Conservation (phyloP, 202 grass and related monocot species). For the Bolboschoenoplectus hybrid region DNA sequence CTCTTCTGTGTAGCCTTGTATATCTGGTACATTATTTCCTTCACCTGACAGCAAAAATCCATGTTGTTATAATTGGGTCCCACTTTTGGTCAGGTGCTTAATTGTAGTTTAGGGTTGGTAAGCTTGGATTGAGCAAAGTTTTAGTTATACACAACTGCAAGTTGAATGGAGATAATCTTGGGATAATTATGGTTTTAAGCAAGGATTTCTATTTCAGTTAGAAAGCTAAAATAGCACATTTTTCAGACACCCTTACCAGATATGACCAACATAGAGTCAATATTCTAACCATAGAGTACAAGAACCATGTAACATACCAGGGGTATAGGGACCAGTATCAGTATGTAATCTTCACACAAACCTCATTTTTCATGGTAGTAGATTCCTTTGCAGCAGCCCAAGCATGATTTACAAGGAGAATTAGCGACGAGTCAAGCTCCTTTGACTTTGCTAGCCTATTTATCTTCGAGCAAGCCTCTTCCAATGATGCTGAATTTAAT, state of each 20-base stretch:
- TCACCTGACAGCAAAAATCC: constrained; percentile 1
- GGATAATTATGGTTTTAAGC: neutral
- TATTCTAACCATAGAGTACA: constrained; percentile 20
- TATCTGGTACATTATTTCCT: constrained; percentile 64
- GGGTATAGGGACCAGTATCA: neutral
- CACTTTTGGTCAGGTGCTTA: neutral
- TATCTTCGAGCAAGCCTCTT: constrained; percentile 71
- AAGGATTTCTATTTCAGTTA: neutral
- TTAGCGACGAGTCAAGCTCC: constrained; percentile 83
- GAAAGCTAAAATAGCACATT: constrained; percentile 35
- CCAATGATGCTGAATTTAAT: constrained; percentile 83
- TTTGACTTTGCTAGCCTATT: constrained; percentile 75
- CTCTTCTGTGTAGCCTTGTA: constrained; percentile 78
- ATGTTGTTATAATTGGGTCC: neutral
- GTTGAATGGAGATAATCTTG: neutral
- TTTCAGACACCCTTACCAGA: neutral
- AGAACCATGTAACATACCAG: neutral
- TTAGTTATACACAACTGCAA: neutral
- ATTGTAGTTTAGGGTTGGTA: constrained; percentile 3
- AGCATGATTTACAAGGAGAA: constrained; percentile 82
- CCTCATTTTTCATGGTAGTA: constrained; percentile 73
- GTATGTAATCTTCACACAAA: constrained; percentile 45
- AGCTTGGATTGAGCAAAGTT: neutral
- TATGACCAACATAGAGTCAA: neutral
- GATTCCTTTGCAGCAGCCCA: constrained; percentile 92